Base-by-base conservation (phyloP, 306 rosid genomes). In the Ormosia emarginata region DNA sequence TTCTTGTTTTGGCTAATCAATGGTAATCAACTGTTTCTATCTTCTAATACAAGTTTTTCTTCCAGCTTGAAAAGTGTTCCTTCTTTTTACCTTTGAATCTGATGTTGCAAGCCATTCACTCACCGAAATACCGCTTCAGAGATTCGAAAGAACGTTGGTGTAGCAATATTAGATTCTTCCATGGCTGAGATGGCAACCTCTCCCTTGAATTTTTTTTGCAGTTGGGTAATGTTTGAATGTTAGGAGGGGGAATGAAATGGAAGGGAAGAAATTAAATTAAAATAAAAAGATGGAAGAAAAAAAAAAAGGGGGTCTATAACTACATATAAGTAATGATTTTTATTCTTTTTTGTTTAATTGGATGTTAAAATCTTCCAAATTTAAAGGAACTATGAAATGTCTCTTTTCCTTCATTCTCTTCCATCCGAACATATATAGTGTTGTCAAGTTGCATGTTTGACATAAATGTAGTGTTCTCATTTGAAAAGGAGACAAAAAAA, bases 1-100 rank as follows among this genome's bases (percentile, higher is more conserved):
- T 86, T 65, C 72, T 82, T 87, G 87, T 90, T 85, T 82, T 68
- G 93, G 91, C 89, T 86, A 88, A 86, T 89, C 93, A 90, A 87
- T 59, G 39, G 18, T 11, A 79, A 75, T 24, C 24, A 79, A 59
- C 37, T 75, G 36, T 59, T 33, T 73, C 78, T 79, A 81, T 85
- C 92, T 87, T 89, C 78, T 61, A 75, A 74, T 50, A 40, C 49
- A 90, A 77, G 93, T 74, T 86, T 82, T 69, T 8, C 6, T 67
- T 77, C 59, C 58, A 71, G 80, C 85, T 79, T 88, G 65, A 77
- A 91, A 84, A 89, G 92, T 64, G 83, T 76, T 65, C 46, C 41
- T 80, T 93, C 89, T 85, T 86, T 92, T 84, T 24, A 24, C 24
- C 24, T 24, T 24, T 24, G 24, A 24, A 24, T 24, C 71, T 62